These are phyloP conservation scores for Scutellaria baicalensis DNA, from an alignment of 257 asterid species.

Conservation along the genomic window DNA sequence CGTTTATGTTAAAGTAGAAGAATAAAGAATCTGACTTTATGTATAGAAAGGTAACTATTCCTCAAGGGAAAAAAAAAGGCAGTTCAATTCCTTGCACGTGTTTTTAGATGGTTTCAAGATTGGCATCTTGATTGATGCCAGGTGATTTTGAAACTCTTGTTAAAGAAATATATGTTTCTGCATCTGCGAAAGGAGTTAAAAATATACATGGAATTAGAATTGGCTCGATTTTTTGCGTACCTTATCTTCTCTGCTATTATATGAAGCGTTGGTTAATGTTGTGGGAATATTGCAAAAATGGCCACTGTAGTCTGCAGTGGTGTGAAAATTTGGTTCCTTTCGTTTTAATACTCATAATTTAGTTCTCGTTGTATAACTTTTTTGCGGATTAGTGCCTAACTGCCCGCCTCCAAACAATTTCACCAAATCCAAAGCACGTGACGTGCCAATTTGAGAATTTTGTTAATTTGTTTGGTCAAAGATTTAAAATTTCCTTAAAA, in stretches of 20 bases:
- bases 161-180: neutral
- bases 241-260: neutral
- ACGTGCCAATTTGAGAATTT: too few relatives aligned
- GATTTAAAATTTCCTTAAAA: too few relatives aligned
- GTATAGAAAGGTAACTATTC: neutral
- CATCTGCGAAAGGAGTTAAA: neutral
- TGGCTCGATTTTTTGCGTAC: neutral
- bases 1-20: neutral
- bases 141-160: conserved; percentile 13
- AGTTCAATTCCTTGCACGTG: neutral
- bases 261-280: neutral
- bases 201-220: neutral
- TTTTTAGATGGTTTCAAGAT: neutral
- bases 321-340: too few relatives aligned
- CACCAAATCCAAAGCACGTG: too few relatives aligned
- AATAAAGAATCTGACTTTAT: neutral
- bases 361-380: too few relatives aligned
- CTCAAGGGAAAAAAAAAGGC: neutral
- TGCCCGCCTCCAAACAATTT: too few relatives aligned
- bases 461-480: too few relatives aligned
- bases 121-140: neutral
- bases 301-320: too few relatives aligned
- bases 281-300: too few relatives aligned
- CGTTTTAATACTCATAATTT: too few relatives aligned
- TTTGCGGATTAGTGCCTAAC: too few relatives aligned